Conservation (phyloP, 2,329 filamentous ascomycete species). For the Blastomyces silverae region DNA sequence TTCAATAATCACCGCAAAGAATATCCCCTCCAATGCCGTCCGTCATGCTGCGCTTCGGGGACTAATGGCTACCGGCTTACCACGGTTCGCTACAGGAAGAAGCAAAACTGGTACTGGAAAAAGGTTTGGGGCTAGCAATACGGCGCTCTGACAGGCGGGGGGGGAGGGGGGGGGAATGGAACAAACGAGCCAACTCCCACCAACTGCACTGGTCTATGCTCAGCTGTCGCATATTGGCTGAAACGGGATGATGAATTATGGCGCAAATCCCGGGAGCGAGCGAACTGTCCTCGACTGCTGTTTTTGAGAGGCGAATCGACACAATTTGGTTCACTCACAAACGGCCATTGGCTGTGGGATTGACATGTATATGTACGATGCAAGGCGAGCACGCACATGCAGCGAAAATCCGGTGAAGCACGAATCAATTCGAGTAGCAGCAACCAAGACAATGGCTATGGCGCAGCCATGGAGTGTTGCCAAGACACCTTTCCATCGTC, state of each 20-base stretch:
- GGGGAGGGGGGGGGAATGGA: not conserved
- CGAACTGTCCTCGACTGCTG: not conserved
- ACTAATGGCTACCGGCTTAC: not conserved
- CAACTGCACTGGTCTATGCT: not conserved
- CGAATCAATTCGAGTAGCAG: conserved; percentile 8
- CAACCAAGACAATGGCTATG: not conserved
- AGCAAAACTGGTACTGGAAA: not conserved
- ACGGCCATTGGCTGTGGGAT: conserved; percentile 6
- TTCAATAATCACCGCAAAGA: not conserved
- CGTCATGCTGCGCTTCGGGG: not conserved
- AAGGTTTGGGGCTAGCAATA: not conserved
- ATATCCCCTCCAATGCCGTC: not conserved
- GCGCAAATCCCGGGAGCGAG: not conserved
- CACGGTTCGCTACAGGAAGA: not conserved
- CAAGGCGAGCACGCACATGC: conserved; percentile 13
- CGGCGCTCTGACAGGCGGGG: not conserved
- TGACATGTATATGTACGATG: conserved; percentile 9
- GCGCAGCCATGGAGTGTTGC: not conserved
- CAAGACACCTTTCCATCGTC: not conserved
- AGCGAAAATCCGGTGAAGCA: conserved; percentile 10
- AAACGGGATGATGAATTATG: not conserved
- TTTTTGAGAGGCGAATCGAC: not conserved
- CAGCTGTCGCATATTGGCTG: not conserved
- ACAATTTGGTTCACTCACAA: conserved; percentile 2
- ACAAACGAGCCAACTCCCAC: not conserved